Evolutionary conservation across 179 eudicot genomes (phyloP).

Genomic region (Silene noctiflora): DNA sequence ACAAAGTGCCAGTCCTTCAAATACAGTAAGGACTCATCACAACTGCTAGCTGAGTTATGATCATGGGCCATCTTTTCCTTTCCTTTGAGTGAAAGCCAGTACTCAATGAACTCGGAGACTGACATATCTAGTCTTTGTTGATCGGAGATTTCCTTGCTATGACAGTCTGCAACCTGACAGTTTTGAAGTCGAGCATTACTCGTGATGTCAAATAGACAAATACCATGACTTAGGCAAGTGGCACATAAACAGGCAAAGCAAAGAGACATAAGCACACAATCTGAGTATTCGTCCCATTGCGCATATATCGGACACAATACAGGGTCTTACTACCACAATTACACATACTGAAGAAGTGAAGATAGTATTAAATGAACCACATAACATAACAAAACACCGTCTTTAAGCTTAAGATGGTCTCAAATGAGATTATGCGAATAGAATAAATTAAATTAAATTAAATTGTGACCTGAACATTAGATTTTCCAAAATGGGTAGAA

Average conservation of each 20-base stretch:
- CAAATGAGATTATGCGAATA: neutral
- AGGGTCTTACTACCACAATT: neutral
- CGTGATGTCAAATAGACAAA: neutral
- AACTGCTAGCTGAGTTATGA: conserved; percentile 18
- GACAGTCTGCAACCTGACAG: conserved; percentile 82
- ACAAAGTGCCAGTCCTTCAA: conserved; percentile 99
- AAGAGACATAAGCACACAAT: neutral
- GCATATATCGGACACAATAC: neutral
- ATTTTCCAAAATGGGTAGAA: conserved; percentile 54
- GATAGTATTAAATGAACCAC: too few species aligned
- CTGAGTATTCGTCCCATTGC: neutral
- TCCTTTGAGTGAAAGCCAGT: conserved; percentile 44
- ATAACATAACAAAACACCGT: too few species aligned
- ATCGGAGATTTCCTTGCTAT: conserved; percentile 63
- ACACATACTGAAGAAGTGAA: neutral
- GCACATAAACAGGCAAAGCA: neutral
- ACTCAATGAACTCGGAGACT: conserved; percentile 70
- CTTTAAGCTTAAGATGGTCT: too few species aligned
- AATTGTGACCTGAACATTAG: conserved; percentile 57
- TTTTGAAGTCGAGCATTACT: conserved; percentile 14
- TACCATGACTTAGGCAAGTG: conserved; percentile 9
- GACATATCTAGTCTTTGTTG: conserved; percentile 73
- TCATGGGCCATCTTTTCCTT: conserved; percentile 19
- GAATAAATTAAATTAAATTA: neutral
- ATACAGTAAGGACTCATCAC: conserved; percentile 55